These are phyloP conservation scores for Phalaenopsis equestris DNA, from an alignment of 106 monocot genomes.

Conservation along the genomic window DNA sequence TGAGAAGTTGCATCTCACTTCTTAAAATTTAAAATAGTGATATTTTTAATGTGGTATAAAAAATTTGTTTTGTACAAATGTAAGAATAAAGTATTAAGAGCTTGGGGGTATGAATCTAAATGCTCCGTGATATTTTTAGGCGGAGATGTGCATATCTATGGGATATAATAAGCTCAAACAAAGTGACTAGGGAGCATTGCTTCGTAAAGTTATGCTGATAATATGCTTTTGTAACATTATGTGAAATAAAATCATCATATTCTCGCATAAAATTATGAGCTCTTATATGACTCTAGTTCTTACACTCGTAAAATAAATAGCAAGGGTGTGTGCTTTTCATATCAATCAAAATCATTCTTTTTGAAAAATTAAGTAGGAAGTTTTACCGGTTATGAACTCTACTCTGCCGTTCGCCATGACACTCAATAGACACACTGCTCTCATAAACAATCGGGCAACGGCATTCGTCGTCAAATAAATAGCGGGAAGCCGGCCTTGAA, in stretches of 20 bases:
- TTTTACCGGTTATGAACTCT: not conserved
- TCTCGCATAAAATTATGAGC: not conserved
- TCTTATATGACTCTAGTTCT: not conserved
- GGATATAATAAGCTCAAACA: not conserved
- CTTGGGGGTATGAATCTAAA: no score
- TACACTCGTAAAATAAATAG: not conserved
- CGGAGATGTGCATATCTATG: not conserved
- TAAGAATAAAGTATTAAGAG: no score
- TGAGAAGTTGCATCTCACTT: no score
- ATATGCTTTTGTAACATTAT: not conserved
- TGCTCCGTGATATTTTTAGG: not conserved
- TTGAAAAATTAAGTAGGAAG: not conserved
- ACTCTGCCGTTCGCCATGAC: not conserved
- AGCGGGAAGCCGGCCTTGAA: not conserved
- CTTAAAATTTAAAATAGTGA: no score
- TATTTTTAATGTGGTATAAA: no score
- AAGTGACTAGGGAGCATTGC: not conserved
- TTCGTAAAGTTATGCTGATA: not conserved
- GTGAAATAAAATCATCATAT: not conserved
- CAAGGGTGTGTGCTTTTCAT: not conserved
- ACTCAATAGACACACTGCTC: not conserved
- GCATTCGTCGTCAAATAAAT: constrained; percentile 4
- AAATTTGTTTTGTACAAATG: no score
- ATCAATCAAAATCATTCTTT: not conserved
- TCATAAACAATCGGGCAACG: not conserved